Evolutionary conservation across 129 eudicot genomes (phyloP).

Genomic region (Saussurea involucrata): DNA sequence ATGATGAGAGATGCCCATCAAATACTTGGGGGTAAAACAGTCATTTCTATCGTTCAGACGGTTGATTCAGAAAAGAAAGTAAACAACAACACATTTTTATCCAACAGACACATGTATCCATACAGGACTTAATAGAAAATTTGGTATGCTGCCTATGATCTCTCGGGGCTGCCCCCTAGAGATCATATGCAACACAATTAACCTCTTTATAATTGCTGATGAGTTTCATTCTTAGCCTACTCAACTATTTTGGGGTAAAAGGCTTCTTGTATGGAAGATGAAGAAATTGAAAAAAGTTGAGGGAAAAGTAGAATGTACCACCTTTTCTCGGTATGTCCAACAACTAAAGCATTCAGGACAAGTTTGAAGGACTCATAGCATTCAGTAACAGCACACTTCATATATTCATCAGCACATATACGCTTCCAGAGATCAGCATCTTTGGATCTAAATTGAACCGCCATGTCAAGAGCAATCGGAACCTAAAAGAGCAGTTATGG

Average conservation of each 20-base stretch:
- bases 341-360: slow-evolving; percentile 71
- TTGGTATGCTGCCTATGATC: too few relatives aligned
- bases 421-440: slow-evolving; percentile 98
- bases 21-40: too few relatives aligned
- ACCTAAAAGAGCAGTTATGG: slow-evolving; percentile 50
- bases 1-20: too few relatives aligned
- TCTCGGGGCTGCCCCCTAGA: too few relatives aligned
- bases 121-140: too few relatives aligned
- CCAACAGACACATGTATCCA: too few relatives aligned
- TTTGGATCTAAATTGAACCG: slow-evolving; percentile 77
- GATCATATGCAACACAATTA: too few relatives aligned
- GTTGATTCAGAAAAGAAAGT: too few relatives aligned
- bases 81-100: too few relatives aligned
- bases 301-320: slow-evolving; percentile 27
- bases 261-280: slow-evolving; percentile 15
- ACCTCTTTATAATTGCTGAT: not conserved
- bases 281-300: slow-evolving; percentile 1
- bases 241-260: slow-evolving; percentile 9
- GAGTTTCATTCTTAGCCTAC: not conserved
- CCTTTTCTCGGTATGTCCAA: slow-evolving; percentile 97
- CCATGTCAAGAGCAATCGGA: slow-evolving; percentile 98
- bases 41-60: too few relatives aligned
- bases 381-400: slow-evolving; percentile 97
- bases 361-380: slow-evolving; percentile 98
- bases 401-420: slow-evolving; percentile 91